Evolutionary conservation across 176 grass and related monocot species (phyloP).

Genomic region (Stipa capillata): DNA sequence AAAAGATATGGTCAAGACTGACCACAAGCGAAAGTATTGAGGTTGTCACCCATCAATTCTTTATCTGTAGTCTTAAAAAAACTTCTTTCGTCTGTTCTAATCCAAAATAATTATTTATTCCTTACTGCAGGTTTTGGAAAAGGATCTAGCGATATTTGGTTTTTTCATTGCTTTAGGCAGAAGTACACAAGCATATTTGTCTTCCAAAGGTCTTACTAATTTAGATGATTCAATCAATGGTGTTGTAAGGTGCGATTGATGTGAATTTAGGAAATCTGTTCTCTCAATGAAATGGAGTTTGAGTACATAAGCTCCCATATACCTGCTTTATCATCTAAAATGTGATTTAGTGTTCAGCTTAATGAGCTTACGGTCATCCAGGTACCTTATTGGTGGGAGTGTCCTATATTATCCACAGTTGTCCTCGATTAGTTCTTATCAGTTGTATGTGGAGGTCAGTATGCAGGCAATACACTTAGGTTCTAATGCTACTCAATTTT

Average conservation of each 20-base stretch:
- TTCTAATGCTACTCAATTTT: constrained; percentile 12
- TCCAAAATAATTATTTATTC: constrained; percentile 10
- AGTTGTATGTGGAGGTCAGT: constrained; percentile 96
- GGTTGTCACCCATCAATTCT: constrained; percentile 43
- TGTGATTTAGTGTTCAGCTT: neutral
- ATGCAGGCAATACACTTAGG: constrained; percentile 14
- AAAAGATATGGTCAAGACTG: constrained; percentile 99
- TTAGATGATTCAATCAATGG: constrained; percentile 62
- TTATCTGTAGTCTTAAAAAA: neutral
- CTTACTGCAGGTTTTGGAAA: constrained; percentile 86
- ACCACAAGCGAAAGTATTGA: constrained; percentile 99
- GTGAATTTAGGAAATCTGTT: constrained; percentile 17
- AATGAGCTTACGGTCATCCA: constrained; percentile 27
- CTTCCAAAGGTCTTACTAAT: constrained; percentile 59
- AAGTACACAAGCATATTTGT: constrained; percentile 83
- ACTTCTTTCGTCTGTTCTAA: neutral
- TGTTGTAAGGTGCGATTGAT: constrained; percentile 70
- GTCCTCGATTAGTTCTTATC: constrained; percentile 97
- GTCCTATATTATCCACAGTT: constrained; percentile 98
- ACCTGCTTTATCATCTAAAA: neutral
- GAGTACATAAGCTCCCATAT: constrained; percentile 5
- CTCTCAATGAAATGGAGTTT: neutral
- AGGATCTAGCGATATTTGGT: constrained; percentile 95
- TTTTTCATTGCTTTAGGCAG: constrained; percentile 99
- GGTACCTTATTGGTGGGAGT: constrained; percentile 97